phyloP scores from a whole-genome alignment of 495 filamentous ascomycete species.

The Tricharina praecox region DNA sequence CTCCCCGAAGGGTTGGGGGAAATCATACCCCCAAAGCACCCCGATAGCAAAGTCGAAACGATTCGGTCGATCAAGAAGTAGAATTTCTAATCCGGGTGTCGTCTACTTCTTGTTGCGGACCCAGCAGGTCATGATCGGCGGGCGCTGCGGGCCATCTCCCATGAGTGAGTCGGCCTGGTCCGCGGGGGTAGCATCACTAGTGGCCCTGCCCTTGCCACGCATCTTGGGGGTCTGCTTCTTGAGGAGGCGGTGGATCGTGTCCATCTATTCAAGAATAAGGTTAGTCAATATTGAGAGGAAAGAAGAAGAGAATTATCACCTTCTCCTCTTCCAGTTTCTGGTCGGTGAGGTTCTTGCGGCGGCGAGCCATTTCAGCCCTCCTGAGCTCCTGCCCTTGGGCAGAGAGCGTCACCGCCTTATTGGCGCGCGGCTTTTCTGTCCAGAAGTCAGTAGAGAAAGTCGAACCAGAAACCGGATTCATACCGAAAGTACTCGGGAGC shows the following conservation, averaged over 20 bases:
- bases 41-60: too few relatives aligned
- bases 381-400: constrained; percentile 93
- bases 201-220: constrained; percentile 32
- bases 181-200: constrained; percentile 41
- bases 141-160: constrained; percentile 42
- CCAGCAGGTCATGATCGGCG: constrained; percentile 52
- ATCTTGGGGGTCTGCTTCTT: constrained; percentile 89
- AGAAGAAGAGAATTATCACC: constrained; percentile 34
- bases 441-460: not conserved
- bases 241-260: constrained; percentile 92
- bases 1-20: too few relatives aligned
- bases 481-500: constrained; percentile 58
- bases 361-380: constrained; percentile 85
- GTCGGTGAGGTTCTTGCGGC: constrained; percentile 85
- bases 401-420: constrained; percentile 38
- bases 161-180: constrained; percentile 26
- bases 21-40: too few relatives aligned
- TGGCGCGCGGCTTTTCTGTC: constrained; percentile 17
- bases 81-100: too few relatives aligned
- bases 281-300: not conserved
- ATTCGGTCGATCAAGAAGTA: too few relatives aligned
- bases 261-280: constrained; percentile 44
- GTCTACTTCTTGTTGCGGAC: constrained; percentile 48
- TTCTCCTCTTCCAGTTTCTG: constrained; percentile 99
- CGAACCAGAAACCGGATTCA: too few relatives aligned